Base-by-base conservation (phyloP, 345 rosid species). In the Noccaea bulbosa region DNA sequence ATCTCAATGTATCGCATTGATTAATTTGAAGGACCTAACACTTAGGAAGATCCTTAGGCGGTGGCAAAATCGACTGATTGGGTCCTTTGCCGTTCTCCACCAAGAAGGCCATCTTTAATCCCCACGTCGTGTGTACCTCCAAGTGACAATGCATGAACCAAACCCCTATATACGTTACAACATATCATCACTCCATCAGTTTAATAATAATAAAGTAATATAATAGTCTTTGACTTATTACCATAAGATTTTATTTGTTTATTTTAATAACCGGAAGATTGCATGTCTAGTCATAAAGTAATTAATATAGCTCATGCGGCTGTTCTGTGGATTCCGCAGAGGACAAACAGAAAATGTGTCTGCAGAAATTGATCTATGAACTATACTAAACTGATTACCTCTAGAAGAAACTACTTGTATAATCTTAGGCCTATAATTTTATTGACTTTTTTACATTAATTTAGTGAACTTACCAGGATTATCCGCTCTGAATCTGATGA, bases 71-170 rank as follows among this genome's bases (percentile, higher is more conserved):
- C 30, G 98, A 92, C 73, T 92, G 68, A 17, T 85, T 88, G 4
- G 88, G 92, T 38, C 93, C 95, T 81, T 87, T 94, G 27, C 98
- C 99, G 47, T 92, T 92, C 41, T 88, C 96, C 77, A 92, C 99
- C 80, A 89, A 73, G 72, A 94, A 94, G 5, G 99, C 97, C 99
- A 94, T 94, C 83, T 89, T 94, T 8, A 94, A 80, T 60, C 99
- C 99, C 99, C 99, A 94, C 45, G 97, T 87, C 16, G 99, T 94
- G 81, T 94, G 99, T 56, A 91, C 84, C 80, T 93, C 98, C 78
- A 93, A 75, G 84, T 93, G 98, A 61, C 98, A 93, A 73, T 93
- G 98, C 94, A 93, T 72, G 77, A 94, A 91, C 99, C 98, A 94
- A 22, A 94, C 93, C 11, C 99, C 98, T 94, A 71, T 7, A 33